phyloP scores from a whole-genome alignment of 345 rosid species.

The Citrus cavaleriei region DNA sequence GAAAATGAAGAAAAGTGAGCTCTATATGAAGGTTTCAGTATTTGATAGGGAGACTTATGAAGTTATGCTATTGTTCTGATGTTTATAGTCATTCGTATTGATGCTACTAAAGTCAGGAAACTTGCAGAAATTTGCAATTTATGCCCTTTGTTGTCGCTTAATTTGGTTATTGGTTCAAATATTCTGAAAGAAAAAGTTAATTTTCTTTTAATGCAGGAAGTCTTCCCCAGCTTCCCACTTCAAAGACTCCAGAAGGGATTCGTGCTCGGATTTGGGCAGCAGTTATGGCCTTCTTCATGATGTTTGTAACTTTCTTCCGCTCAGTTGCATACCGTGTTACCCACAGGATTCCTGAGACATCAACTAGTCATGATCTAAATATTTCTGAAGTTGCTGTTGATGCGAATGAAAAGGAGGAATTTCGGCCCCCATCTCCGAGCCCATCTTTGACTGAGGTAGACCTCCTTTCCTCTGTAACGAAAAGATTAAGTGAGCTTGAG shows the following conservation, averaged over 20 bases:
- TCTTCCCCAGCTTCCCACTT: slow-evolving; percentile 29
- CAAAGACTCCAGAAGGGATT: slow-evolving; percentile 54
- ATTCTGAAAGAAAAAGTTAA: slow-evolving; percentile 9
- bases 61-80: neutral
- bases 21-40: neutral
- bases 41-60: neutral
- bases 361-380: slow-evolving; percentile 29
- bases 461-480: slow-evolving; percentile 62
- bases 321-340: slow-evolving; percentile 38
- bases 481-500: slow-evolving; percentile 85
- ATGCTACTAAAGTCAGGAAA: neutral
- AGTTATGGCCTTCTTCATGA: slow-evolving; percentile 60
- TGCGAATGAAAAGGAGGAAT: slow-evolving; percentile 39
- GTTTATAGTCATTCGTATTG: neutral
- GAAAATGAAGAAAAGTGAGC: neutral
- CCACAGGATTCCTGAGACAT: slow-evolving; percentile 41
- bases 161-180: slow-evolving; percentile 6
- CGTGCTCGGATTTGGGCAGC: slow-evolving; percentile 39
- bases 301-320: slow-evolving; percentile 51
- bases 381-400: slow-evolving; percentile 30
- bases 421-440: slow-evolving; percentile 55
- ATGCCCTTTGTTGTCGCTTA: neutral
- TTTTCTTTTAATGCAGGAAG: slow-evolving; percentile 39
- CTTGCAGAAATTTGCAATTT: neutral
- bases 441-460: slow-evolving; percentile 50